A percentile compares a stretch with the other conserved stretches of the same genome.
Conservation (phyloP, 192 early-diverging fungal species). For the Cetraspora pellucida region DNA sequence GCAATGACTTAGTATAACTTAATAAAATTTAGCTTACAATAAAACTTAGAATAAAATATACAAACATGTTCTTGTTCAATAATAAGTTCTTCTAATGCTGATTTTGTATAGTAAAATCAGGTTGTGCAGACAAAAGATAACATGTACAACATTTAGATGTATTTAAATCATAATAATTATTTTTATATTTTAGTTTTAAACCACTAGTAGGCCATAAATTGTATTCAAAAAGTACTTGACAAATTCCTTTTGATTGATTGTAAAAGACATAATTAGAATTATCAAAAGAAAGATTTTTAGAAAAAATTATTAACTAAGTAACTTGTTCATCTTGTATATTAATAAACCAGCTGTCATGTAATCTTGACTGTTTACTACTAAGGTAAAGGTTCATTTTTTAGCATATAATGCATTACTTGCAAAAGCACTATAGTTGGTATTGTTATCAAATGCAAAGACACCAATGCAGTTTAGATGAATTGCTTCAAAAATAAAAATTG, state of each 20-base stretch:
- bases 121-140: too few relatives aligned
- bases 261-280: neutral
- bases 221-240: neutral
- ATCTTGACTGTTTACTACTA: constrained; percentile 20
- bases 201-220: neutral
- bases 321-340: neutral
- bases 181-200: constrained; percentile 11
- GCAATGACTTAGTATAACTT: constrained; percentile 37
- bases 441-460: too few relatives aligned
- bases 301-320: constrained; percentile 2
- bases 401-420: constrained; percentile 8
- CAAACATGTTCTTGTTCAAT: constrained; percentile 28
- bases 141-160: too few relatives aligned
- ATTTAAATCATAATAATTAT: too few relatives aligned
- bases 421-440: constrained; percentile 17
- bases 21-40: constrained; percentile 42
- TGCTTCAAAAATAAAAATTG: too few relatives aligned
- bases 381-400: constrained; percentile 30
- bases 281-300: too few relatives aligned
- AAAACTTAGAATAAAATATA: constrained; percentile 38
- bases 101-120: constrained; percentile 32
- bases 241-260: constrained; percentile 9
- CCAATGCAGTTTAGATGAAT: too few relatives aligned
- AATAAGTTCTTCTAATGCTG: constrained; percentile 24
- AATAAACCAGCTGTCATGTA: neutral